Conservation (phyloP, 345 rosid species). For the Capsella bursapastoris region DNA sequence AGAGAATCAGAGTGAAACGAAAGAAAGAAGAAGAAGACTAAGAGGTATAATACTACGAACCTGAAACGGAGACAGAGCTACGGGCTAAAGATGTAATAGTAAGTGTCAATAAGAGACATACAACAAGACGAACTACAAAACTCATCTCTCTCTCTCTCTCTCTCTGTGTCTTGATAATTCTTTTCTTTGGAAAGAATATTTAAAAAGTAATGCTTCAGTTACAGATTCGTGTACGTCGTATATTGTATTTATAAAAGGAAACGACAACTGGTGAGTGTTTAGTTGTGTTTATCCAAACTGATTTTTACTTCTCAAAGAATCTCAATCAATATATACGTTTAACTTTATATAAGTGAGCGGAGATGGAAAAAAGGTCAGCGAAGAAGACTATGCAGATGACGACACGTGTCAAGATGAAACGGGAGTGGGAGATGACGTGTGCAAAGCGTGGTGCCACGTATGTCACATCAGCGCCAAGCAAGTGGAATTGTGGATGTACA, state of each 20-base stretch:
- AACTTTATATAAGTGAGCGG: neutral
- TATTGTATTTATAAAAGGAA: slow-evolving; percentile 23
- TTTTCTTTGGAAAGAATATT: neutral
- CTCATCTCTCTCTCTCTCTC: neutral
- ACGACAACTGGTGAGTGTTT: slow-evolving; percentile 34
- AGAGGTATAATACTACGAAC: slow-evolving; percentile 20
- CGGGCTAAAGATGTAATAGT: slow-evolving; percentile 38
- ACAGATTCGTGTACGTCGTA: neutral
- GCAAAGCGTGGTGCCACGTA: slow-evolving; percentile 37
- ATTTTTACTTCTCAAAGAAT: slow-evolving; percentile 23
- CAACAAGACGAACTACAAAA: slow-evolving; percentile 31
- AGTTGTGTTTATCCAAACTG: slow-evolving; percentile 37
- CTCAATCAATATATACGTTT: slow-evolving; percentile 31
- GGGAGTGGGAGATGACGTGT: slow-evolving; percentile 42
- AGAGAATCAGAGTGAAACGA: neutral
- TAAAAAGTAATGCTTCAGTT: neutral
- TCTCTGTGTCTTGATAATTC: neutral
- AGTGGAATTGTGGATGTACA: slow-evolving; percentile 45
- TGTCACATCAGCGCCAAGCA: slow-evolving; percentile 40
- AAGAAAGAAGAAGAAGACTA: neutral
- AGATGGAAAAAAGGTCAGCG: neutral
- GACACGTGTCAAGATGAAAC: slow-evolving; percentile 25
- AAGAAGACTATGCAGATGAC: neutral
- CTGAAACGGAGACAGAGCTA: slow-evolving; percentile 33
- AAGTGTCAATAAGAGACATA: slow-evolving; percentile 31